Conservation (phyloP, 306 rosid genomes). For the Cucurbita ficifolia region DNA sequence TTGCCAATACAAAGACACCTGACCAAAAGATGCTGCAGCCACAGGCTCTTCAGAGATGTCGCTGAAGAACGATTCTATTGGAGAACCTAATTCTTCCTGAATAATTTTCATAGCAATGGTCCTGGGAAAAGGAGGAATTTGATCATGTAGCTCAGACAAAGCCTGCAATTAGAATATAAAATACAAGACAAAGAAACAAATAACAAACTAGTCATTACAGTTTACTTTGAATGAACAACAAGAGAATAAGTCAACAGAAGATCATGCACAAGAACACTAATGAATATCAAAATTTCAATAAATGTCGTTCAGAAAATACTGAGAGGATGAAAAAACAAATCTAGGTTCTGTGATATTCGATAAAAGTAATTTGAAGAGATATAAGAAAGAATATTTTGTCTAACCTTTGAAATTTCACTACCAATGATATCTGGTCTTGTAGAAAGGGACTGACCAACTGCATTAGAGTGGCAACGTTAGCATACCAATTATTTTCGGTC, state of each 20-base stretch:
- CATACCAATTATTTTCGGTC: slow-evolving; percentile 6
- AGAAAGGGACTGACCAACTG: slow-evolving; percentile 98
- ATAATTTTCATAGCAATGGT: slow-evolving; percentile 66
- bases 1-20: slow-evolving; percentile 31
- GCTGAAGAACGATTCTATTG: slow-evolving; percentile 55
- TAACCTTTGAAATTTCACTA: slow-evolving; percentile 80
- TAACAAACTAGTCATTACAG: slow-evolving; percentile 5
- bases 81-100: slow-evolving; percentile 75
- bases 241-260: no score
- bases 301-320: no score
- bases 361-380: background rate
- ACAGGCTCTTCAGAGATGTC: slow-evolving; percentile 73
- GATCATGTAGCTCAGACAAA: slow-evolving; percentile 80
- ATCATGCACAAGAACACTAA: no score
- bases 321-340: background rate
- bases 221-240: background rate
- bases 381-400: slow-evolving; percentile 4
- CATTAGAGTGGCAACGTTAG: slow-evolving; percentile 51
- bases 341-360: background rate
- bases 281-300: no score
- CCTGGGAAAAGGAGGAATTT: slow-evolving; percentile 88
- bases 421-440: slow-evolving; percentile 98
- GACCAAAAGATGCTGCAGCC: slow-evolving; percentile 98
- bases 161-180: slow-evolving; percentile 43
- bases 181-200: slow-evolving; percentile 10